Evolutionary conservation across 2,329 filamentous ascomycete genomes (phyloP).

Genomic region (Pestalotiopsis sp.): DNA sequence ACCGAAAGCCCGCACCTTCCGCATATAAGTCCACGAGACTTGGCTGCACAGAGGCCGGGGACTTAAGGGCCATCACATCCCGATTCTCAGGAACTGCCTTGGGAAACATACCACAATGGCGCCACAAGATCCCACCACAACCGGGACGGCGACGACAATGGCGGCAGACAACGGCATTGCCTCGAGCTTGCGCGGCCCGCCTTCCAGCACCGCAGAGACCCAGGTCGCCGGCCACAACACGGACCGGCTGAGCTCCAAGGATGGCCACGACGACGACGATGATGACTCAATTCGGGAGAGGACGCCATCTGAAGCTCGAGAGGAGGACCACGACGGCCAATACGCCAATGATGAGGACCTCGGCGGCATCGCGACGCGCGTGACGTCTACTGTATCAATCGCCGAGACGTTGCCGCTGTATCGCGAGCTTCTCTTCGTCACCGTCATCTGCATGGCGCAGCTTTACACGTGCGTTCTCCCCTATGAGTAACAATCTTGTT

Average conservation of each 20-base stretch:
- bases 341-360: not conserved
- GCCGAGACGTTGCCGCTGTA: constrained; percentile 12
- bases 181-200: not conserved
- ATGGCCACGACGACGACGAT: not conserved
- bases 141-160: not conserved
- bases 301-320: not conserved
- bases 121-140: not conserved
- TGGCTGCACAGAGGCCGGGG: not conserved
- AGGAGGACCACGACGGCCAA: not conserved
- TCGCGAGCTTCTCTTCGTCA: constrained; percentile 32
- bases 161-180: not conserved
- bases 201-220: constrained; percentile 1
- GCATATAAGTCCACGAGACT: not conserved
- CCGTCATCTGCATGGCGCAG: constrained; percentile 36
- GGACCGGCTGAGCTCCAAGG: not conserved
- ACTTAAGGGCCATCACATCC: not conserved
- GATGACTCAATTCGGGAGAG: not conserved
- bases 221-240: not conserved
- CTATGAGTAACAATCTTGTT: not conserved
- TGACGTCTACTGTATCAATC: constrained; percentile 10
- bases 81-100: not conserved
- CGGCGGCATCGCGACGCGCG: not conserved
- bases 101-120: not conserved
- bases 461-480: constrained; percentile 13
- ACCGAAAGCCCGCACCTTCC: not conserved